These are phyloP conservation scores for Hirsutella rhossiliensis DNA, from an alignment of 2,329 filamentous ascomycete species.

Conservation along the genomic window DNA sequence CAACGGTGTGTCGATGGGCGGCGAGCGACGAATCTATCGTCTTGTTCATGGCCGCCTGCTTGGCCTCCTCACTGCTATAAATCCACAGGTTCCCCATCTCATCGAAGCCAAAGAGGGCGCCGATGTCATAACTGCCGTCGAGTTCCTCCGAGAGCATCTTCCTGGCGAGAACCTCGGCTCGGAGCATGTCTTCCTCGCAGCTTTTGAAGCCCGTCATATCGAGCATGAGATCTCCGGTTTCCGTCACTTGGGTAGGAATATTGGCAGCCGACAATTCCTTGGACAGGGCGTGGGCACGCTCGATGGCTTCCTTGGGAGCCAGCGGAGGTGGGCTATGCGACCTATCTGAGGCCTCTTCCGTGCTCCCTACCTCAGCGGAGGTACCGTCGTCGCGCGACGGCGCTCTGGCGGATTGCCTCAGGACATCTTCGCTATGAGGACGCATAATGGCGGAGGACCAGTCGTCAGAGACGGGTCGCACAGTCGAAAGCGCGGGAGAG, in stretches of 20 bases:
- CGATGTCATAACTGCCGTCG: slow-evolving; percentile 92
- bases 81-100: slow-evolving; percentile 98
- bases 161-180: slow-evolving; percentile 84
- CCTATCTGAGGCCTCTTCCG: slow-evolving; percentile 34
- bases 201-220: slow-evolving; percentile 97
- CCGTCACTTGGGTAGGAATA: slow-evolving; percentile 86
- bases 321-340: slow-evolving; percentile 70
- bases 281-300: slow-evolving; percentile 73
- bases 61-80: slow-evolving; percentile 94
- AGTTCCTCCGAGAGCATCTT: slow-evolving; percentile 88
- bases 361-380: slow-evolving; percentile 24
- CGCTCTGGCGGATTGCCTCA: slow-evolving; percentile 33
- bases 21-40: slow-evolving; percentile 39
- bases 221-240: slow-evolving; percentile 87
- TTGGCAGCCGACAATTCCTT: slow-evolving; percentile 81
- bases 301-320: slow-evolving; percentile 61
- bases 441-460: slow-evolving; percentile 33
- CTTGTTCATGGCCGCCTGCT: slow-evolving; percentile 69
- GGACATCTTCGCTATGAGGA: slow-evolving; percentile 43
- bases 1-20: slow-evolving; percentile 34
- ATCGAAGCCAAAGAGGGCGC: slow-evolving; percentile 86
- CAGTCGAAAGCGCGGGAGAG: slow-evolving; percentile 36
- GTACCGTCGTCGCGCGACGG: slow-evolving; percentile 21
- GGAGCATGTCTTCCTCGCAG: slow-evolving; percentile 81
- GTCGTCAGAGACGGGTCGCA: slow-evolving; percentile 36